Evolutionary conservation across 2,329 filamentous ascomycete species (phyloP).

Genomic region (Boeremia lycopersici): DNA sequence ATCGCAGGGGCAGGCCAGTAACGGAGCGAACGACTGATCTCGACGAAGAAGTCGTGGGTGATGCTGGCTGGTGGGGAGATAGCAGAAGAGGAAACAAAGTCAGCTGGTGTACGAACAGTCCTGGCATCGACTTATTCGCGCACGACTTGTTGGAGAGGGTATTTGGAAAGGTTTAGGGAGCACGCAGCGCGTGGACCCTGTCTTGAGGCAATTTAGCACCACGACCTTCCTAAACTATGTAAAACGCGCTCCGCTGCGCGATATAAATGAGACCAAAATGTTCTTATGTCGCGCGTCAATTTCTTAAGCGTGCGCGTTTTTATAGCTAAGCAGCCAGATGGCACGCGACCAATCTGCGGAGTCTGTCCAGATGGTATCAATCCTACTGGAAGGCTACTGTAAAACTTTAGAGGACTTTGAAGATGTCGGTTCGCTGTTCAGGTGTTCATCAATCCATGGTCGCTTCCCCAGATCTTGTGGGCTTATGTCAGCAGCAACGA

Average conservation of each 20-base stretch:
- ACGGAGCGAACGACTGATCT: constrained; percentile 44
- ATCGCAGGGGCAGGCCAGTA: constrained; percentile 68
- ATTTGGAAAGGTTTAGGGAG: constrained; percentile 54
- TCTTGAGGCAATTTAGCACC: background rate
- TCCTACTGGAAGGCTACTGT: background rate
- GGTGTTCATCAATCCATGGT: background rate
- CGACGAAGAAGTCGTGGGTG: constrained; percentile 63
- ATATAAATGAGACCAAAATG: background rate
- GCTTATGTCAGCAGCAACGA: constrained; percentile 3
- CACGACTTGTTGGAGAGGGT: constrained; percentile 68
- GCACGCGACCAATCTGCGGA: constrained; percentile 1
- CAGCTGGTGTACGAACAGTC: constrained; percentile 71
- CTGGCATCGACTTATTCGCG: constrained; percentile 71
- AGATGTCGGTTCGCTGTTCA: background rate
- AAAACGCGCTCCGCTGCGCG: background rate
- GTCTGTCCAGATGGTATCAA: background rate
- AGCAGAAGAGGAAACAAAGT: constrained; percentile 77
- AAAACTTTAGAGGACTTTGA: background rate
- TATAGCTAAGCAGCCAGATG: background rate
- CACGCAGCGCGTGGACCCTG: background rate
- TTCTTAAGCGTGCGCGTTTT: background rate
- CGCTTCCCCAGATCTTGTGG: constrained; percentile 5
- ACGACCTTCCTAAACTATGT: background rate
- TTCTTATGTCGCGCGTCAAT: background rate
- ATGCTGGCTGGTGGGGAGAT: constrained; percentile 79